A percentile compares a stretch with the other conserved stretches of the same genome.
Evolutionary conservation across 768 basidiomycete species (phyloP).

Genomic region (Pisolithus tinctorius): DNA sequence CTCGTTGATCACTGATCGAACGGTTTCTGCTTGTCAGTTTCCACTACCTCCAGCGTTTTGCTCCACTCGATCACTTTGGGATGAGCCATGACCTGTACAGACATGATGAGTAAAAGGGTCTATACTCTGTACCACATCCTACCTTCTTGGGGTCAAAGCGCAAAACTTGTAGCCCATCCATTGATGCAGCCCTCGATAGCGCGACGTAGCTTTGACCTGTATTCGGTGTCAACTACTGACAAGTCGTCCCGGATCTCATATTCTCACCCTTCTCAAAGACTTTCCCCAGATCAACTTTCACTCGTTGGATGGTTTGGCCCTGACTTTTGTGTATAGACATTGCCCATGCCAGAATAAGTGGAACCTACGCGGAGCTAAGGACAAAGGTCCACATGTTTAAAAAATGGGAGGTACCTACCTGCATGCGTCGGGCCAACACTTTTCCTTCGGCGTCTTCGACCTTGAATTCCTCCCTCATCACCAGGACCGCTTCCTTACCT

Average conservation of each 20-base stretch:
- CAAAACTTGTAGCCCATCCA: slow-evolving; percentile 49
- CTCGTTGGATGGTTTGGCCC: slow-evolving; percentile 63
- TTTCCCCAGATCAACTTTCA: slow-evolving; percentile 56
- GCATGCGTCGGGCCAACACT: slow-evolving; percentile 40
- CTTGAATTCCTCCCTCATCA: slow-evolving; percentile 46
- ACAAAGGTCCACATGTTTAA: neutral
- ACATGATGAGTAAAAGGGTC: neutral
- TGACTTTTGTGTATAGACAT: slow-evolving; percentile 77
- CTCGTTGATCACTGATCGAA: neutral
- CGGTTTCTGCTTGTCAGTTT: neutral
- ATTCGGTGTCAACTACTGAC: neutral
- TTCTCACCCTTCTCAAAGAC: slow-evolving; percentile 54
- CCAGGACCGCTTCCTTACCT: slow-evolving; percentile 38
- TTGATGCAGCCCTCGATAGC: slow-evolving; percentile 44
- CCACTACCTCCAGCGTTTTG: slow-evolving; percentile 18
- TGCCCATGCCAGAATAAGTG: slow-evolving; percentile 72
- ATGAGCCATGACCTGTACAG: slow-evolving; percentile 35
- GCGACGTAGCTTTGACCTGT: slow-evolving; percentile 44
- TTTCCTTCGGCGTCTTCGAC: slow-evolving; percentile 48
- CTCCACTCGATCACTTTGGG: slow-evolving; percentile 39
- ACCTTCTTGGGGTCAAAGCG: slow-evolving; percentile 49
- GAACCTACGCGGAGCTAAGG: slow-evolving; percentile 38
- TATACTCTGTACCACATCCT: neutral
- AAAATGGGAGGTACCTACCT: slow-evolving; percentile 18
- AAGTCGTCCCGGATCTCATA: too few relatives aligned